Evolutionary conservation across 2,329 filamentous ascomycete species (phyloP).

Genomic region (Aspergillus ibericus): DNA sequence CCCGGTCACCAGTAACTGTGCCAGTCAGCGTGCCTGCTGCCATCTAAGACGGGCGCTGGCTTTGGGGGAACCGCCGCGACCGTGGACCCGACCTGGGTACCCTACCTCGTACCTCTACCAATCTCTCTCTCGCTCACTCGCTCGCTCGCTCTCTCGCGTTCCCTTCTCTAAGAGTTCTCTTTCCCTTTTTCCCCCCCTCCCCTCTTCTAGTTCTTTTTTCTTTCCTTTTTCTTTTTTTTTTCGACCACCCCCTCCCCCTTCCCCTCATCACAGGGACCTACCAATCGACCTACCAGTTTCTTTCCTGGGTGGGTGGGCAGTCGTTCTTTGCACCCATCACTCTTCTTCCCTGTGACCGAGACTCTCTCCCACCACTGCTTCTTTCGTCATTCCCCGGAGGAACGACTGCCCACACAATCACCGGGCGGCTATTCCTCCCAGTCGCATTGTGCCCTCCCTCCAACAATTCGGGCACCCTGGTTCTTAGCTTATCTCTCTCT

Average conservation of each 20-base stretch:
- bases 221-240: constrained; percentile 15
- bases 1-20: not conserved
- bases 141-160: constrained; percentile 5
- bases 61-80: not conserved
- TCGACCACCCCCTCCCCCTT: constrained; percentile 7
- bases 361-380: constrained; percentile 9
- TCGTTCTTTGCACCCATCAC: constrained; percentile 26
- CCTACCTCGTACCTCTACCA: constrained; percentile 11
- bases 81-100: too few species aligned
- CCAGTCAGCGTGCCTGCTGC: too few species aligned
- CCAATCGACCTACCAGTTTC: constrained; percentile 16
- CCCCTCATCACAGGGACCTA: constrained; percentile 16
- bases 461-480: constrained; percentile 1
- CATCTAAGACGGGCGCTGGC: not conserved
- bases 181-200: constrained; percentile 14
- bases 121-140: constrained; percentile 15
- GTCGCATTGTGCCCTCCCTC: constrained; percentile 12
- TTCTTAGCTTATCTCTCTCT: constrained; percentile 10
- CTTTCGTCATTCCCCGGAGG: constrained; percentile 42
- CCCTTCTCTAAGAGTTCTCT: constrained; percentile 12
- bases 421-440: constrained; percentile 21
- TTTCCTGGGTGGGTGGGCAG: constrained; percentile 18
- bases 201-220: constrained; percentile 10
- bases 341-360: constrained; percentile 15
- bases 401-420: constrained; percentile 37